Evolutionary conservation across 176 grass and related monocot genomes (phyloP).

Genomic region (Bromus sterilis): DNA sequence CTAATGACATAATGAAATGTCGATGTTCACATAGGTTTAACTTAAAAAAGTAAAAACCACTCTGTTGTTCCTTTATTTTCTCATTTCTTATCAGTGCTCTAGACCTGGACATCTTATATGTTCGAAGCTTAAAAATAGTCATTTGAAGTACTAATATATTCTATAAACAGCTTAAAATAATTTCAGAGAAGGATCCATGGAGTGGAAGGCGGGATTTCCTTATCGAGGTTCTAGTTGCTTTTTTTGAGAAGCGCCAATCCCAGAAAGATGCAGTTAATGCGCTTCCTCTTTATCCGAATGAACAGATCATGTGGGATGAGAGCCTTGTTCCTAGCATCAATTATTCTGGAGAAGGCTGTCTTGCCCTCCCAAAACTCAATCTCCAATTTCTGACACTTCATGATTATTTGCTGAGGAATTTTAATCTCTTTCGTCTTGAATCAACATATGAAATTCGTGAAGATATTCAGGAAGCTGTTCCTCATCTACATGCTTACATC

Average conservation of each 20-base stretch:
- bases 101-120: neutral
- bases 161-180: conserved; percentile 85
- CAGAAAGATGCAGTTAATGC: conserved; percentile 99
- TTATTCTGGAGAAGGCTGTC: conserved; percentile 98
- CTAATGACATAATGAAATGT: neutral
- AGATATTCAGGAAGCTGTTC: conserved; percentile 95
- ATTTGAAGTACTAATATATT: conserved; percentile 36
- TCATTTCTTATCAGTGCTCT: conserved; percentile 7
- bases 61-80: conserved; percentile 10
- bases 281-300: conserved; percentile 93
- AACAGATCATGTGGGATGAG: conserved; percentile 99
- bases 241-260: conserved; percentile 90
- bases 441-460: conserved; percentile 99
- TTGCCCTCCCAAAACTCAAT: conserved; percentile 96
- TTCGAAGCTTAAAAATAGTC: neutral
- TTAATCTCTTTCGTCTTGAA: conserved; percentile 97
- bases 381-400: conserved; percentile 96
- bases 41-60: neutral
- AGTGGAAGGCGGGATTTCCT: conserved; percentile 84
- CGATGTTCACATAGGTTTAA: neutral
- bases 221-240: conserved; percentile 84
- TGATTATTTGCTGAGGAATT: conserved; percentile 97
- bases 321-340: conserved; percentile 99
- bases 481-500: conserved; percentile 91
- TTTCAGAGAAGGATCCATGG: conserved; percentile 72